A percentile compares a stretch with the other conserved stretches of the same genome.
Conservation (phyloP, 129 eudicot species). For the Deinandra increscens region DNA sequence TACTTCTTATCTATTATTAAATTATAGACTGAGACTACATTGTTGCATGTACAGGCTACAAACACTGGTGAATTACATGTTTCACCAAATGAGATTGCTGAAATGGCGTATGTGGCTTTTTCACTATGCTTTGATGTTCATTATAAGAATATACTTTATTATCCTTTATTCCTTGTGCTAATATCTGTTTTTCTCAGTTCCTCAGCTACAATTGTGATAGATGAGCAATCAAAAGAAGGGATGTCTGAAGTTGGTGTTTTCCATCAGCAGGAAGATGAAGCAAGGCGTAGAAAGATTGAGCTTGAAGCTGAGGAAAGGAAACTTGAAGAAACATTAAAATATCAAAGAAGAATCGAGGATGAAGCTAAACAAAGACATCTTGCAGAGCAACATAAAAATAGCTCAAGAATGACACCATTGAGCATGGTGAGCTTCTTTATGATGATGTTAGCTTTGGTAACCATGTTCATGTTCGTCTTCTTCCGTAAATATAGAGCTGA, state of each 20-base stretch:
- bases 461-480: constrained; percentile 24
- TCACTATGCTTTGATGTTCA: constrained; percentile 17
- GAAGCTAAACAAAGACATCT: constrained; percentile 92
- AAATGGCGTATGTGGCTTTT: constrained; percentile 39
- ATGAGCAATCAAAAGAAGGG: constrained; percentile 42
- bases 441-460: constrained; percentile 19
- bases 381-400: constrained; percentile 62
- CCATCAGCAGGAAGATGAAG: constrained; percentile 61
- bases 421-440: constrained; percentile 19
- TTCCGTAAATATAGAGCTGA: neutral
- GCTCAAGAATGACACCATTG: constrained; percentile 28
- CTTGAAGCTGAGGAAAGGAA: constrained; percentile 97
- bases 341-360: constrained; percentile 84
- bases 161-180: neutral
- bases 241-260: constrained; percentile 36
- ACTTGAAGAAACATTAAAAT: constrained; percentile 96
- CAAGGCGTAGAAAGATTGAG: constrained; percentile 53
- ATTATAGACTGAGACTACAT: constrained; percentile 1
- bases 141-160: neutral
- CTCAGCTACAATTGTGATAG: constrained; percentile 33
- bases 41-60: constrained; percentile 49
- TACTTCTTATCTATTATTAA: constrained; percentile 4
- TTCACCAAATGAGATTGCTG: constrained; percentile 37
- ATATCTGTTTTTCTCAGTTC: constrained; percentile 39
- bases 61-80: constrained; percentile 34